Evolutionary conservation across 495 filamentous ascomycete genomes (phyloP), one percentile per base, ranked within the genome.

Genomic region (Astrothelium macrocarpum): DNA sequence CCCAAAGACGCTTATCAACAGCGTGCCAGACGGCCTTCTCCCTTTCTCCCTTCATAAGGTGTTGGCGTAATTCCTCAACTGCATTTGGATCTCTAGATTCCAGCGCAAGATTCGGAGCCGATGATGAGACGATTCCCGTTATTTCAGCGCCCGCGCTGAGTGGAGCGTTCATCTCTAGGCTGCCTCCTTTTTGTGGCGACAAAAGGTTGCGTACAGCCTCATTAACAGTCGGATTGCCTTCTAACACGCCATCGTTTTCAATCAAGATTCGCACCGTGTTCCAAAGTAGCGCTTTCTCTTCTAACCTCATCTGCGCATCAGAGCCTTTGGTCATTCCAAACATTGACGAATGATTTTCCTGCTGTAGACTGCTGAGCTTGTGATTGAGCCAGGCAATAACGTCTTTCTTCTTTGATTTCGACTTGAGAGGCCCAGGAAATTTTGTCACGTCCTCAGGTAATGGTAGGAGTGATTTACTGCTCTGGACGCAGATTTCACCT

Each of bases 391-490:
- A 99, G 3, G 86, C 74, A 42, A 92, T 62, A 2, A 89, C 81
- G 62, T 99, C 95, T 76, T 97, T 97, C 78, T 97, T 99, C 80
- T 93, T 97, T 0, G 85, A 84, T 71, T 97, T 97, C 34, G 84
- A 79, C 77, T 85, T 91, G 11, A 97, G 77, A 20, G 95, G 93
- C 0, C 95, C 95, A 1, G 95, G 95, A 71, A 97, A 96, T 65
- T 84, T 88, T 16, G 84, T 82, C 60, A 94, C 78, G 9, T 81
- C 80, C 53, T 93, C 90, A 43, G 82, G 76, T 12, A 91, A 70
- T 9, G 88, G 85, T 39, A 88, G 72, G 60, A 87, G 79, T 46
- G 90, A 82, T 71, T 84, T 91, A 62, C 87, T 76, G 66, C 81
- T 85, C 63, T 82, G 80, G 10, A 91, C 73, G 68, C 88, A 93